phyloP scores from a whole-genome alignment of 257 asterid species.

The Galeopsis tetrahit region DNA sequence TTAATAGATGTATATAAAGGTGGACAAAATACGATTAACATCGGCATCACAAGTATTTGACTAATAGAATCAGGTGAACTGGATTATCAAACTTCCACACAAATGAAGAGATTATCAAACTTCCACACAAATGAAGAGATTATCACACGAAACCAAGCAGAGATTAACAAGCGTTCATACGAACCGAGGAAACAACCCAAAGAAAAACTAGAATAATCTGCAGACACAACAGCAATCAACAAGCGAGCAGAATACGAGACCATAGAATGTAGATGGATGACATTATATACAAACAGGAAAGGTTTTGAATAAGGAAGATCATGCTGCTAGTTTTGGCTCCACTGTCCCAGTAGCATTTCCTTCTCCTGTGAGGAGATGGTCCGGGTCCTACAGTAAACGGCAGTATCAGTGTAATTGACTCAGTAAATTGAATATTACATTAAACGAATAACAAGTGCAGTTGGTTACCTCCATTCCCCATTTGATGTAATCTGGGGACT shows the following conservation, averaged over 20 bases:
- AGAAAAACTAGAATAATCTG: background rate
- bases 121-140: background rate
- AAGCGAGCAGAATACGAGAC: background rate
- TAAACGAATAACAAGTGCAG: conserved; percentile 4
- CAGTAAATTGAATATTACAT: background rate
- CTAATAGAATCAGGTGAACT: background rate
- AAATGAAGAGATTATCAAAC: conserved; percentile 1
- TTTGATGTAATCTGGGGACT: conserved; percentile 98
- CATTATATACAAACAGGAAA: conserved; percentile 25
- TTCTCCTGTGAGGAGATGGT: conserved; percentile 71
- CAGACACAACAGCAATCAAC: conserved; percentile 7
- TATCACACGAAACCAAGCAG: background rate
- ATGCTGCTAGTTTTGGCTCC: conserved; percentile 61
- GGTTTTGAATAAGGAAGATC: conserved; percentile 33
- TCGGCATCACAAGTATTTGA: too few species aligned
- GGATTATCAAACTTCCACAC: background rate
- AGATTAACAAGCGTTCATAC: background rate
- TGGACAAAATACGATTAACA: too few species aligned
- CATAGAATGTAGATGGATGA: background rate
- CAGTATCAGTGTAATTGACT: conserved; percentile 9
- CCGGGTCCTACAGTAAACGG: conserved; percentile 67
- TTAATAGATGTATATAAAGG: too few species aligned
- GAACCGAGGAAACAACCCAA: conserved; percentile 2
- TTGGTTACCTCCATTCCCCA: conserved; percentile 95
- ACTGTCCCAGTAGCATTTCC: conserved; percentile 82